Evolutionary conservation across 1,139 yeast species (phyloP), one percentile per base, ranked within the genome.

Genomic region (Yarrowia galli): DNA sequence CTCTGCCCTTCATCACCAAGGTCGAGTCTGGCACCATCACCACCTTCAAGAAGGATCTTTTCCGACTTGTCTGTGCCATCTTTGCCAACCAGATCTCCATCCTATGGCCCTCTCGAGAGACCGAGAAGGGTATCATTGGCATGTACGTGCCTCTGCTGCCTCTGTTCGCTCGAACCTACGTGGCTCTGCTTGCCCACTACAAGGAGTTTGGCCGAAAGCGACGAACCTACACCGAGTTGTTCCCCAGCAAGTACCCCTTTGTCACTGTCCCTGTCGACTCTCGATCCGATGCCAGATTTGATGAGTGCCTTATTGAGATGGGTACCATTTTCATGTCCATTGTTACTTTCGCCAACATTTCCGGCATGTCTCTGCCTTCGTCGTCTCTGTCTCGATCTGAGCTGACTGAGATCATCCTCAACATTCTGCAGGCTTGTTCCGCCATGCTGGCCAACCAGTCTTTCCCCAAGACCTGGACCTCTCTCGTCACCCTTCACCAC

Each of bases 301-400:
- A 89, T 53, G 98, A 92, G 75, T 81, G 90, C 2, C 79, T 92
- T 69, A 81, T 89, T 67, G 98, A 92, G 75, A 75, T 91, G 67
- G 82, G 89, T 22, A 74, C 75, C 69, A 76, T 76, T 7, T 73
- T 76, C 63, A 82, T 88, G 9, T 69, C 77, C 65, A 70, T 77
- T 25, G 76, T 75, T 32, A 76, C 75, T 46, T 72, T 77, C 49
- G 75, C 77, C 38, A 73, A 74, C 66, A 73, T 71, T 58, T 79
- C 88, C 23, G 86, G 89, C 69, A 80, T 86, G 48, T 85, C 82
- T 73, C 78, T 88, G 67, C 82, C 88, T n/a, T 78, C 84, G 16
- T 82, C 85, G 32, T 86, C 87, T 1, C 76, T 80, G 28, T 81
- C 83, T 20, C 85, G 88, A 22, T 81, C 82, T 2, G 80, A 82